A percentile compares a stretch with the other conserved stretches of the same genome.
phyloP scores from a whole-genome alignment of 176 grass and related monocot species.

The Cenchrus americanus region DNA sequence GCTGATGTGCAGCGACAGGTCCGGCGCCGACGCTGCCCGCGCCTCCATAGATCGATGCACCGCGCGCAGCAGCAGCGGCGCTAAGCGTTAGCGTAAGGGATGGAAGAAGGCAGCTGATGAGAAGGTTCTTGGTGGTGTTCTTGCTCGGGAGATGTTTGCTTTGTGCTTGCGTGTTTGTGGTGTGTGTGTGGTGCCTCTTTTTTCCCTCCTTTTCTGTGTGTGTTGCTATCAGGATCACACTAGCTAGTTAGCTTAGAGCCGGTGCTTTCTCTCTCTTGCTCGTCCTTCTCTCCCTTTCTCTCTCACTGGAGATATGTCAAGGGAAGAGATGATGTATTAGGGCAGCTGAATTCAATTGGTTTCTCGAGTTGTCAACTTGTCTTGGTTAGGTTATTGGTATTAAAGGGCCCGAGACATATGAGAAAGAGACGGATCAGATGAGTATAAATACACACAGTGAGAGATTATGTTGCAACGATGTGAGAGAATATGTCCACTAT shows the following conservation, averaged over 20 bases:
- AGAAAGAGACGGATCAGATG: slow-evolving; percentile 10
- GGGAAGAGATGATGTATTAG: slow-evolving; percentile 8
- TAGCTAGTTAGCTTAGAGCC: neutral
- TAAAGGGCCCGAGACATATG: slow-evolving; percentile 33
- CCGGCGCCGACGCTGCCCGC: slow-evolving; percentile 42
- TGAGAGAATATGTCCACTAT: neutral
- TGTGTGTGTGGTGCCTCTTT: slow-evolving; percentile 24
- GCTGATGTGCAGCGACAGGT: slow-evolving; percentile 90
- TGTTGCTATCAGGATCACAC: slow-evolving; percentile 14
- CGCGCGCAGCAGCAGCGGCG: neutral
- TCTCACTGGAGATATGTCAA: slow-evolving; percentile 11
- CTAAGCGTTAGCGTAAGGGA: neutral
- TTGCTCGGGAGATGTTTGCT: slow-evolving; percentile 14
- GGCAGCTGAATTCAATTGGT: slow-evolving; percentile 37
- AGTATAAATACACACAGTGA: neutral
- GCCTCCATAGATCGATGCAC: slow-evolving; percentile 51
- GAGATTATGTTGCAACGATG: neutral
- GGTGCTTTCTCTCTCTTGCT: neutral
- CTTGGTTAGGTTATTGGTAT: slow-evolving; percentile 53
- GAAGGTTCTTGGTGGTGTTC: slow-evolving; percentile 40
- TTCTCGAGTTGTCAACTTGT: slow-evolving; percentile 45
- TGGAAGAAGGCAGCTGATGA: neutral
- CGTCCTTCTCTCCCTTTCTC: neutral
- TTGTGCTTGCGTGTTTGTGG: slow-evolving; percentile 20
- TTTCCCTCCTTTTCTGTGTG: neutral